Evolutionary conservation across 2,329 filamentous ascomycete genomes (phyloP).

Genomic region (Cladophialophora bantiana): DNA sequence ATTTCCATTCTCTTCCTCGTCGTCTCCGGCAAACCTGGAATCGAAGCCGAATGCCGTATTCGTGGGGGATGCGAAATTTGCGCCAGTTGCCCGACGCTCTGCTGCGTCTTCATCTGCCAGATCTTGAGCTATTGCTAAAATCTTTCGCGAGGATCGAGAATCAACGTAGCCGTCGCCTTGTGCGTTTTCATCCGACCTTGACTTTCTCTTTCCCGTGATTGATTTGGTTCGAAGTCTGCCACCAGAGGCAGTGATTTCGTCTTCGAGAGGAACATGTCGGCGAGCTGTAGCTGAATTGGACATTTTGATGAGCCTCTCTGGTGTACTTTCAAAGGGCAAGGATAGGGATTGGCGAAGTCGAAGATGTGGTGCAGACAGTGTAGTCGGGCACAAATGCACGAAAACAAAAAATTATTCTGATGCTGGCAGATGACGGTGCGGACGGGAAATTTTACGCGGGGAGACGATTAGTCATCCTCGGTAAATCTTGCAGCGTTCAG

Average conservation of each 20-base stretch:
- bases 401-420: constrained; percentile 14
- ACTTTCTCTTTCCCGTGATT: constrained; percentile 73
- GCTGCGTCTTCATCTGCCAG: constrained; percentile 80
- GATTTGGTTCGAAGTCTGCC: constrained; percentile 73
- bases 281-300: constrained; percentile 48
- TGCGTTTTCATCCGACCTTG: constrained; percentile 61
- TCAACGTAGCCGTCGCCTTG: constrained; percentile 76
- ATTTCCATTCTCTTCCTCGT: constrained; percentile 51
- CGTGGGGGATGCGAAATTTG: constrained; percentile 48
- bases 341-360: not conserved
- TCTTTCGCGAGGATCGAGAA: constrained; percentile 84
- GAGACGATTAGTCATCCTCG: constrained; percentile 24
- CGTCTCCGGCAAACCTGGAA: constrained; percentile 69
- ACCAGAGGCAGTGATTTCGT: constrained; percentile 78
- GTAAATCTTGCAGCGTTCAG: constrained; percentile 9
- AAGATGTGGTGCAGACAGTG: not conserved
- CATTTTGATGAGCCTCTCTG: constrained; percentile 24
- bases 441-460: constrained; percentile 30
- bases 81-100: constrained; percentile 48
- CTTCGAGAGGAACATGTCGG: constrained; percentile 88
- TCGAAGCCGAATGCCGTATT: constrained; percentile 81
- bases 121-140: constrained; percentile 87
- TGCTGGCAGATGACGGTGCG: constrained; percentile 6
- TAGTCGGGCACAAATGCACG: constrained; percentile 1
- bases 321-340: no score